Evolutionary conservation across 768 basidiomycete species (phyloP).

Genomic region (Grammothele lineata): DNA sequence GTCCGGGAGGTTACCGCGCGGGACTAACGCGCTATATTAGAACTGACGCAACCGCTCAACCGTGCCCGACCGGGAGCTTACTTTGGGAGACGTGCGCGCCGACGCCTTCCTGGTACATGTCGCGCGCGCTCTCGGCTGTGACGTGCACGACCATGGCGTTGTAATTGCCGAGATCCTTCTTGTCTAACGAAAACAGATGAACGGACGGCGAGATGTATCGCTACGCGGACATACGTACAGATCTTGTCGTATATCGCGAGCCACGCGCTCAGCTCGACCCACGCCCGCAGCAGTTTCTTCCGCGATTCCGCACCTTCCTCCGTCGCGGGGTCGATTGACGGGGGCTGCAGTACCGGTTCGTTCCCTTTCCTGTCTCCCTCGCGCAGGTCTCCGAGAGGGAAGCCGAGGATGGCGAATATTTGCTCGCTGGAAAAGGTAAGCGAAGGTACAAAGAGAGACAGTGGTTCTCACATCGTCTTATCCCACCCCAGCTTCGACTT

Average conservation of each 20-base stretch:
- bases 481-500: conserved; percentile 67
- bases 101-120: conserved; percentile 68
- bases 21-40: conserved; percentile 44
- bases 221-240: too few species aligned
- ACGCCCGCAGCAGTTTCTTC: conserved; percentile 67
- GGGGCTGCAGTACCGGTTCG: conserved; percentile 50
- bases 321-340: conserved; percentile 44
- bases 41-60: too few species aligned
- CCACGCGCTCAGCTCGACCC: conserved; percentile 76
- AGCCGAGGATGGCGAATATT: conserved; percentile 41
- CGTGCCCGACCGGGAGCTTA: too few species aligned
- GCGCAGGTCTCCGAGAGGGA: conserved; percentile 14
- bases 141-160: conserved; percentile 22
- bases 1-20: conserved; percentile 46
- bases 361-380: conserved; percentile 24
- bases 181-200: too few species aligned
- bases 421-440: conserved; percentile 26
- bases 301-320: conserved; percentile 47
- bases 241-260: conserved; percentile 41
- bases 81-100: conserved; percentile 79
- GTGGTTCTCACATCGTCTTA: conserved; percentile 43
- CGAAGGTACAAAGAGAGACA: not conserved
- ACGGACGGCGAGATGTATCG: too few species aligned
- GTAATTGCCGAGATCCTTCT: conserved; percentile 8
- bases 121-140: conserved; percentile 54